Base-by-base conservation (phyloP, 306 rosid genomes). In the Gastrolobium bilobum region DNA sequence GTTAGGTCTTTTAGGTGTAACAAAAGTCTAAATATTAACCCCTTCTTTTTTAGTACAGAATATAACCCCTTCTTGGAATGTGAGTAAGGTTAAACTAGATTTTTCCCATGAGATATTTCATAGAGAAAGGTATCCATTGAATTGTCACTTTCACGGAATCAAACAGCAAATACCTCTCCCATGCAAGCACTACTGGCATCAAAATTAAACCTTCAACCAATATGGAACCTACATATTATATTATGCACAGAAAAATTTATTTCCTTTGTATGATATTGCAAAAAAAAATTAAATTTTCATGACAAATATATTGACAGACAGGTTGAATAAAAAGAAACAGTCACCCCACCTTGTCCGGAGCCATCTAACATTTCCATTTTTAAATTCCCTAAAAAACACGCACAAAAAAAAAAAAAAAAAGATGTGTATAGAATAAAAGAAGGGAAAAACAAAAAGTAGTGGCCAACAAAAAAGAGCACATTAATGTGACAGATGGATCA, bases 401-500 rank as follows among this genome's bases (percentile, higher is more conserved):
- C 86, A 69, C 84, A 77, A n/a, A n/a, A n/a, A n/a, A n/a, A n/a
- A n/a, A n/a, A n/a, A n/a, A n/a, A n/a, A 71, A 78, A 54, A 71
- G 63, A 63, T 20, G 26, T 58, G 71, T 74, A 52, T 14, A 50
- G 31, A 30, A 74, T 11, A 43, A 30, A 50, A 37, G 40, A 69
- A 44, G 3, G 29, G 5, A 1, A 5, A 71, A 79, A 68, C 29
- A 30, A 57, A 77, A 68, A 79, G 34, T 66, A 75, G 69, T 80
- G 82, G 64, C 88, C 79, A 77, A 79, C 86, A 54, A 61, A 81
- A 73, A 82, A 68, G 78, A 64, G 29, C 75, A 87, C 69, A 77
- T 85, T 3, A 87, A 87, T 81, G 82, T 72, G 84, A 78, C 86
- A 79, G 70, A 79, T 83, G 68, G 84, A 90, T 85, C 82, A 78